These are phyloP conservation scores for Polysphondylium violaceum DNA, from an alignment of 78 protist species.

Conservation along the genomic window DNA sequence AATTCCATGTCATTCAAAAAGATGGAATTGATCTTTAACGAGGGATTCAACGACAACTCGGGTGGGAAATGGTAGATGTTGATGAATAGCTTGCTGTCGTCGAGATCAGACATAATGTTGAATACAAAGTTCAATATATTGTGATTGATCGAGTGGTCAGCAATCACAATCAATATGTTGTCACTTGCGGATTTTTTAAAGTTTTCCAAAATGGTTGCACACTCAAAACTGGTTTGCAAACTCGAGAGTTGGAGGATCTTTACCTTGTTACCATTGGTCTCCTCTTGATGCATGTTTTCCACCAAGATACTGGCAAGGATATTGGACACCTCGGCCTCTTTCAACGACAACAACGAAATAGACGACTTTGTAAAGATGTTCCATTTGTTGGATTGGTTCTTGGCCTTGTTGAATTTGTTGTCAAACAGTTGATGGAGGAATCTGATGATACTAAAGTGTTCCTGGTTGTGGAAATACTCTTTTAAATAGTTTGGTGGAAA, in stretches of 20 bases:
- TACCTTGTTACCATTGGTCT: not conserved
- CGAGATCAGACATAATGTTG: not conserved
- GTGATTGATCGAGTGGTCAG: constrained; percentile 54
- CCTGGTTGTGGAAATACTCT: constrained; percentile 45
- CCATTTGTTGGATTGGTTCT: constrained; percentile 49
- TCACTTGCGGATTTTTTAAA: not conserved
- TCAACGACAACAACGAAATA: constrained; percentile 6
- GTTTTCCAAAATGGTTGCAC: not conserved
- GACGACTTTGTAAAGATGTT: constrained; percentile 51
- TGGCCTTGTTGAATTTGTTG: not conserved
- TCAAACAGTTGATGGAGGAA: constrained; percentile 27
- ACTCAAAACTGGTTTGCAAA: not conserved
- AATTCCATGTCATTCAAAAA: constrained; percentile 56
- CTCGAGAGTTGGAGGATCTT: not conserved
- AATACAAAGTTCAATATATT: constrained; percentile 37
- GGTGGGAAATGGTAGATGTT: constrained; percentile 60
- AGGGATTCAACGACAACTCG: constrained; percentile 44
- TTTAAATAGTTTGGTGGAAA: constrained; percentile 3
- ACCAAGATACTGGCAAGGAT: not conserved
- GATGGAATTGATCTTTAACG: constrained; percentile 33
- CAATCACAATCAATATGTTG: not conserved
- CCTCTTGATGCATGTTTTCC: not conserved
- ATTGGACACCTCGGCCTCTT: not conserved
- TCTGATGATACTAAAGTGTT: constrained; percentile 46
- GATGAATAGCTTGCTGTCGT: not conserved